Conservation (phyloP, 495 filamentous ascomycete genomes). For the Mycothermus thermophilus region DNA sequence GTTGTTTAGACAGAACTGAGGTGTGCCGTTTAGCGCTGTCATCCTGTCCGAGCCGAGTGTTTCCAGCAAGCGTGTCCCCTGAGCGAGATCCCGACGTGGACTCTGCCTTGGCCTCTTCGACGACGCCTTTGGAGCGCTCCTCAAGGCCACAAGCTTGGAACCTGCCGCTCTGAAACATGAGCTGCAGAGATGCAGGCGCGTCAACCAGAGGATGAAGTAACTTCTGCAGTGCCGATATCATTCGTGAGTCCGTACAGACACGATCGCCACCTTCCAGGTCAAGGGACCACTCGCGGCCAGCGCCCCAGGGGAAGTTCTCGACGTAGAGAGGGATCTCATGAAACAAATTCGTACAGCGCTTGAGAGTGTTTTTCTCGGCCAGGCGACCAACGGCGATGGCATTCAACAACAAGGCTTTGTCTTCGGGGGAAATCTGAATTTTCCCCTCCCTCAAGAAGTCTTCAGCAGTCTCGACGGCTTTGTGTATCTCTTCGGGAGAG, state of each 20-base stretch:
- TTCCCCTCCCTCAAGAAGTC: slow-evolving; percentile 45
- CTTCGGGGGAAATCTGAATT: slow-evolving; percentile 39
- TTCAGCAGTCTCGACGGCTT: slow-evolving; percentile 46
- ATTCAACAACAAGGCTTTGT: slow-evolving; percentile 44
- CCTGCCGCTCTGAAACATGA: slow-evolving; percentile 24
- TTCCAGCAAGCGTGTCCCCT: slow-evolving; percentile 28
- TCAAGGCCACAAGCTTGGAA: slow-evolving; percentile 21
- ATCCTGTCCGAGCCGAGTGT: slow-evolving; percentile 23
- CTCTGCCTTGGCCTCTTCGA: slow-evolving; percentile 7
- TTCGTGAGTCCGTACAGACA: slow-evolving; percentile 26
- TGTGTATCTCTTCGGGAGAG: slow-evolving; percentile 43
- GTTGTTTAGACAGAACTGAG: slow-evolving; percentile 9
- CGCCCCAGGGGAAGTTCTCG: slow-evolving; percentile 40
- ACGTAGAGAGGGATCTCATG: slow-evolving; percentile 71
- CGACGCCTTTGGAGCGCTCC: slow-evolving; percentile 18
- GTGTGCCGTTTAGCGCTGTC: slow-evolving; percentile 14
- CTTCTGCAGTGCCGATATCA: slow-evolving; percentile 27
- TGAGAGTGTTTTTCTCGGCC: slow-evolving; percentile 45
- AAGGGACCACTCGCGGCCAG: slow-evolving; percentile 51
- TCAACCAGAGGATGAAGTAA: slow-evolving; percentile 24
- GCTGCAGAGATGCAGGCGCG: slow-evolving; percentile 21
- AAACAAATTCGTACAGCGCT: slow-evolving; percentile 48
- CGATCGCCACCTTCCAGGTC: slow-evolving; percentile 25
- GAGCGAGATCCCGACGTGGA: too few species aligned
- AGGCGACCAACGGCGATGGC: slow-evolving; percentile 49